Conservation (phyloP, 805 yeast species). For the Candida germanica region DNA sequence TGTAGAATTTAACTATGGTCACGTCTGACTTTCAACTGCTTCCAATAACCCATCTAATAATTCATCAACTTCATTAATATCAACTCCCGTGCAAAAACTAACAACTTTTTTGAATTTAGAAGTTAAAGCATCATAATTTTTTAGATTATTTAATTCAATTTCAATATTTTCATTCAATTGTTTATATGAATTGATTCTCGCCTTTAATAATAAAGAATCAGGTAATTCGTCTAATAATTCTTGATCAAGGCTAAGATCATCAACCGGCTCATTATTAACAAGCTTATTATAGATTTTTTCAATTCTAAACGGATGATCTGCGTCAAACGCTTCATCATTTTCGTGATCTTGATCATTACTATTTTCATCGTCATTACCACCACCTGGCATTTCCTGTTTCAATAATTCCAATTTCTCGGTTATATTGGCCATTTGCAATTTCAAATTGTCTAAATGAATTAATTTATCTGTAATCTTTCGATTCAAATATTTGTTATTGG, state of each 20-base stretch:
- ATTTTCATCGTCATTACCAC: slow-evolving; percentile 27
- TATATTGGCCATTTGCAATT: slow-evolving; percentile 41
- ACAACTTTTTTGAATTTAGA: slow-evolving; percentile 83
- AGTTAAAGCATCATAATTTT: slow-evolving; percentile 39
- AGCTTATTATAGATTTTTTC: slow-evolving; percentile 56
- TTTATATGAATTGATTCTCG: slow-evolving; percentile 77
- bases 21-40: slow-evolving; percentile 73
- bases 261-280: slow-evolving; percentile 22
- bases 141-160: slow-evolving; percentile 50
- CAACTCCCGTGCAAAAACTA: slow-evolving; percentile 85
- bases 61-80: slow-evolving; percentile 72
- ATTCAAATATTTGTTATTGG: slow-evolving; percentile 37
- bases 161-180: slow-evolving; percentile 61
- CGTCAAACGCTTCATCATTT: slow-evolving; percentile 69
- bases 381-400: slow-evolving; percentile 34
- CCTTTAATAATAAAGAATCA: slow-evolving; percentile 52
- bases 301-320: slow-evolving; percentile 88
- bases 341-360: slow-evolving; percentile 40
- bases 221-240: slow-evolving; percentile 39
- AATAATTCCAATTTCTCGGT: slow-evolving; percentile 32
- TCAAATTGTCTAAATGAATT: slow-evolving; percentile 48
- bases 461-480: slow-evolving; percentile 37
- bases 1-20: too few relatives aligned
- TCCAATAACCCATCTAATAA: slow-evolving; percentile 80
- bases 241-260: slow-evolving; percentile 21